Evolutionary conservation across 2,329 filamentous ascomycete genomes (phyloP).

Genomic region (Fusarium sp.): DNA sequence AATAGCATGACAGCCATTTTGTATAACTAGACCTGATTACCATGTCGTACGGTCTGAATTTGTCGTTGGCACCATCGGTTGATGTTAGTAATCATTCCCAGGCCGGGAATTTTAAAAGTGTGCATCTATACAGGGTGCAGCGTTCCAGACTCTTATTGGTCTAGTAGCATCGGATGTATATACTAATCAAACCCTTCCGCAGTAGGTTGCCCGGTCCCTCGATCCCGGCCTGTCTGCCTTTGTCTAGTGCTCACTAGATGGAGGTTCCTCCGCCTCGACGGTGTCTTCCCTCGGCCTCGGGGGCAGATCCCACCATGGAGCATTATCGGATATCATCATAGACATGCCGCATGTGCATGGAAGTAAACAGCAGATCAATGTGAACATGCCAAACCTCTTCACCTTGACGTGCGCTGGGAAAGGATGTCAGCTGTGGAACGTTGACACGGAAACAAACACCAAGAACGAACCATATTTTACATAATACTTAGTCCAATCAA

Average conservation of each 20-base stretch:
- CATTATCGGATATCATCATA: rapidly evolving
- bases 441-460: not conserved
- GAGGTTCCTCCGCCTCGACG: not conserved
- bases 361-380: rapidly evolving
- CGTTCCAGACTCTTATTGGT: not conserved
- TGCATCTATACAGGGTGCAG: not conserved
- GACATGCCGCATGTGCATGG: not conserved
- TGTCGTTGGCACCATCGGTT: not conserved
- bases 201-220: no score
- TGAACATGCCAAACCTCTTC: not conserved
- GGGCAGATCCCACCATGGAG: not conserved
- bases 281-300: not conserved
- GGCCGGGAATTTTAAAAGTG: not conserved
- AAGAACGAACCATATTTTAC: not conserved
- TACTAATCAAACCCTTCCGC: not conserved
- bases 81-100: not conserved
- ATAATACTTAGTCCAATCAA: not conserved
- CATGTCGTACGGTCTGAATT: rapidly evolving
- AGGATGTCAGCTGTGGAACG: not conserved
- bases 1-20: not conserved
- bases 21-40: not conserved
- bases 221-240: no score
- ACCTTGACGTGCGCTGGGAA: not conserved
- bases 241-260: not conserved
- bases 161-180: not conserved